Evolutionary conservation across 805 yeast genomes (phyloP).

Genomic region (Starmerella roubikii): DNA sequence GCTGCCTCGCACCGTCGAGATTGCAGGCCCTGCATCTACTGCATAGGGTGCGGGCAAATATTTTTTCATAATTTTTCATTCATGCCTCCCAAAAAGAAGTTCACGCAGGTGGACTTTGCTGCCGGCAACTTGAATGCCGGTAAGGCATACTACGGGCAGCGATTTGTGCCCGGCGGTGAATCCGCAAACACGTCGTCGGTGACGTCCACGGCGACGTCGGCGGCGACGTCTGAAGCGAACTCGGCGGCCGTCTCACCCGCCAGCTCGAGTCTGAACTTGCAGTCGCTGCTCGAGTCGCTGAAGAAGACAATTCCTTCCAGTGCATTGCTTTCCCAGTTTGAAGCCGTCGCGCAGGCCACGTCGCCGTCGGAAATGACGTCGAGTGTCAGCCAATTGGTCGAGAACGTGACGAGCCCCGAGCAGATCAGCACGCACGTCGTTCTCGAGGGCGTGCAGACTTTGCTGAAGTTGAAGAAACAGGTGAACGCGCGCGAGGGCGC

Average conservation of each 20-base stretch:
- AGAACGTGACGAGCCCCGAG: conserved; percentile 36
- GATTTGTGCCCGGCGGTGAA: conserved; percentile 12
- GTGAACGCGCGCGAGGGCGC: conserved; percentile 66
- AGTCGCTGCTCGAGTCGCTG: conserved; percentile 62
- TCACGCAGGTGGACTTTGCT: conserved; percentile 13
- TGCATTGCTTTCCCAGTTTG: conserved; percentile 52
- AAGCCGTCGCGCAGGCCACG: conserved; percentile 37
- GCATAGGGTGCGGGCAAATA: no score
- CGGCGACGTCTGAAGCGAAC: conserved; percentile 21
- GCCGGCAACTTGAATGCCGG: no score
- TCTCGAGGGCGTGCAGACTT: conserved; percentile 45
- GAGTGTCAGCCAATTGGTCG: conserved; percentile 42
- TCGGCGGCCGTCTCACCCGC: conserved; percentile 41
- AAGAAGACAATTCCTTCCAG: conserved; percentile 42
- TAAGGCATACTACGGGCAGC: conserved; percentile 10
- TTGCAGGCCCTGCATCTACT: no score
- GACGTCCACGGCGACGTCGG: conserved; percentile 4
- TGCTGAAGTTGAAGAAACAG: conserved; percentile 62
- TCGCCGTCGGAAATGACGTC: conserved; percentile 42
- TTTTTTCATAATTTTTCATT: no score
- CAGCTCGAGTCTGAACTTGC: conserved; percentile 35
- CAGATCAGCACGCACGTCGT: conserved; percentile 52
- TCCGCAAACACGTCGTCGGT: not conserved
- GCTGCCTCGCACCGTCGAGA: no score
- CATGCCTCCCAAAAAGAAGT: conserved; percentile 20